Conservation (phyloP, 345 rosid species). For the Bruguiera gymnorhiza region DNA sequence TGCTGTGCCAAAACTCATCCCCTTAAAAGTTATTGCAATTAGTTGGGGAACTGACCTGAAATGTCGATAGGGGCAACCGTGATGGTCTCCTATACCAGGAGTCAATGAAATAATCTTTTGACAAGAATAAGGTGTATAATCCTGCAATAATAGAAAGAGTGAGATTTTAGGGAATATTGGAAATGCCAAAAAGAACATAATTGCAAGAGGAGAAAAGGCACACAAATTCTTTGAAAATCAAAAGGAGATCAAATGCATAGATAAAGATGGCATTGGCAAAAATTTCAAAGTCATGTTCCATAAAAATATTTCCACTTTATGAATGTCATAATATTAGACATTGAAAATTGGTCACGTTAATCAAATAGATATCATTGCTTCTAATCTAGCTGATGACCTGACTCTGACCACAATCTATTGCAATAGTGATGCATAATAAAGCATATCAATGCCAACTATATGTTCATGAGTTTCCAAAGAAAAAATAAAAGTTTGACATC, state of each 20-base stretch:
- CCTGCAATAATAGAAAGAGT: conserved; percentile 44
- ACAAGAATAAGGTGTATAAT: conserved; percentile 93
- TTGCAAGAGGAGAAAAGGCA: background rate
- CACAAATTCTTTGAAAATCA: background rate
- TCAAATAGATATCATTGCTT: background rate
- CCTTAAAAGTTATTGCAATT: conserved; percentile 4
- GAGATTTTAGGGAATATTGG: background rate
- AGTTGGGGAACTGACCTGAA: conserved; percentile 55
- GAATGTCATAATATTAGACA: no score
- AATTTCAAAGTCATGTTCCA: no score
- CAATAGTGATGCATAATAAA: background rate
- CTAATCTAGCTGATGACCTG: background rate
- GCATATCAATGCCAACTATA: background rate
- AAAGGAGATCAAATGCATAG: no score
- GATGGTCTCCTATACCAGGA: conserved; percentile 87
- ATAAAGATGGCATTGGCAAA: no score
- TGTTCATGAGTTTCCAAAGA: background rate
- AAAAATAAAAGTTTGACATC: conserved; percentile 19
- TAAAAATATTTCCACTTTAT: no score
- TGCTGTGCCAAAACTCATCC: background rate
- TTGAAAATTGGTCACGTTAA: no score
- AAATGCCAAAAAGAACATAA: background rate
- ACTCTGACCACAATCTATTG: conserved; percentile 1
- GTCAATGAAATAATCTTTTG: conserved; percentile 71
- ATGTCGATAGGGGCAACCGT: conserved; percentile 93